Evolutionary conservation across 495 filamentous ascomycete species (phyloP), one percentile per base, ranked within the genome.

Genomic region (Friedmanniomyces simplex): DNA sequence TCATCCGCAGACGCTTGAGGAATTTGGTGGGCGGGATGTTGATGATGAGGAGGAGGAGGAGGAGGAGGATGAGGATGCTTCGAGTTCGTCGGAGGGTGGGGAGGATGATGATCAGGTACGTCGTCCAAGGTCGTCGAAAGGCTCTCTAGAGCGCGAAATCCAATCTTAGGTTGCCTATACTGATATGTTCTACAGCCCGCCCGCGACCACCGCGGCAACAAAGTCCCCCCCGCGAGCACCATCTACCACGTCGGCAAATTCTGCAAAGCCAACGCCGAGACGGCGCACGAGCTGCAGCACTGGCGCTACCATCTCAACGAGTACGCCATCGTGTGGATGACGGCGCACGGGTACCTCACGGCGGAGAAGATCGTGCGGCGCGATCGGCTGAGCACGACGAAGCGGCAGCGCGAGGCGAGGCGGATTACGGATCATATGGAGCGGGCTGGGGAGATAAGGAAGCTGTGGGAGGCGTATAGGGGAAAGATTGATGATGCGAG

Each of bases 291-390:
- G 0, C 73, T 91, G 1, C 75, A 77, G 0, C 88, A 93, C 68
- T 93, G 88, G 88, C 83, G 85, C 42, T 79, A 78, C 63, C 79
- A 81, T 30, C 80, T 91, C 42, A 84, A 87, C 58, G 75, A 85
- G 58, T 85, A 76, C 76, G 83, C 89, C 2, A 73, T 85, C 14
- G 73, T 80, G 16, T 79, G 79, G 52, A 77, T 93, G 4, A 65
- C 71, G 5, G 63, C 63, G 13, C 71, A 79, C 49, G 84, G 84
- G 12, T 75, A 82, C 55, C 67, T 78, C 32, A 67, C 68, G 0
- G 69, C 78, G 7, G 66, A 76, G 2, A 76, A 80, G 51, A 71
- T 87, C 22, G 65, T 84, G 3, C 68, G 78, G 60, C 73, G 82
- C 10, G 80, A 77, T 36, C 69, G 68, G 21, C 71, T 73, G 76